Evolutionary conservation across 345 rosid genomes (phyloP).

Genomic region (Heritiera littoralis): DNA sequence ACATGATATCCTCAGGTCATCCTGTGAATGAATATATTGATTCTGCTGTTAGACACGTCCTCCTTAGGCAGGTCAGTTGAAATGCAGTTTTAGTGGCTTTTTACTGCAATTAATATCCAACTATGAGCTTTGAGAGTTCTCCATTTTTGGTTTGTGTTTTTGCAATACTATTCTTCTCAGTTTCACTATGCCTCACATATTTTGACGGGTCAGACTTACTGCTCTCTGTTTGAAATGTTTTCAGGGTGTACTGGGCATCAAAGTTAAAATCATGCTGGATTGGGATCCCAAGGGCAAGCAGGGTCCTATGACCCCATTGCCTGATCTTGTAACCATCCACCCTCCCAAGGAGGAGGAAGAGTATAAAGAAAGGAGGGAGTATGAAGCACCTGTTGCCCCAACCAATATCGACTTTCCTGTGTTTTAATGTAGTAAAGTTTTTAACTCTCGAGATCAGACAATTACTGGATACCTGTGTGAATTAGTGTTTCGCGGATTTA

Average conservation of each 20-base stretch:
- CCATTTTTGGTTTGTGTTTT: not conserved
- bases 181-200: not conserved
- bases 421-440: not conserved
- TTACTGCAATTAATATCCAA: not conserved
- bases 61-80: constrained; percentile 62
- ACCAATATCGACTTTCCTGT: constrained; percentile 9
- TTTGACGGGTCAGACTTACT: not conserved
- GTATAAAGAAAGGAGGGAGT: constrained; percentile 40
- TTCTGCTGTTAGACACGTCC: constrained; percentile 73
- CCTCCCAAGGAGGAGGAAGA: constrained; percentile 66
- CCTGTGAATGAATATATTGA: constrained; percentile 82
- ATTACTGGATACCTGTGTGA: not conserved
- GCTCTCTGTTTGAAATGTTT: not conserved
- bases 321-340: constrained; percentile 76
- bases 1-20: constrained; percentile 89
- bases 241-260: constrained; percentile 76
- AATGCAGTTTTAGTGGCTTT: not conserved
- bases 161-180: not conserved
- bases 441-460: not conserved
- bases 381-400: not conserved
- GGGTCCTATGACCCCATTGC: constrained; percentile 71
- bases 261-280: constrained; percentile 73
- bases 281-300: constrained; percentile 74
- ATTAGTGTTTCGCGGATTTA: not conserved
- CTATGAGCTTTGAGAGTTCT: not conserved